phyloP scores from a whole-genome alignment of 179 eudicot genomes.

The Camellia oleifera region DNA sequence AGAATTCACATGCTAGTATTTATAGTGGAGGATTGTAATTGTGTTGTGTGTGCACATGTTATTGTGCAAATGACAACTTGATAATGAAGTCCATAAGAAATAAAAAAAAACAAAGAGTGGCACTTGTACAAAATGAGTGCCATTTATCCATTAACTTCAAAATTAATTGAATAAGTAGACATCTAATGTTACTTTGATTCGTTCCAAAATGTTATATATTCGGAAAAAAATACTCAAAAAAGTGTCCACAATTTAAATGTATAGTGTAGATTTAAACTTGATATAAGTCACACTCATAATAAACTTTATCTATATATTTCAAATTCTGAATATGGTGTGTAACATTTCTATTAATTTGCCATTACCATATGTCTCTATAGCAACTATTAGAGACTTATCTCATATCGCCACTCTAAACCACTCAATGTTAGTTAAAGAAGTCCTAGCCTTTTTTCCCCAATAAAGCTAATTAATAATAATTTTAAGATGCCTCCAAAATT shows the following conservation, averaged over 20 bases:
- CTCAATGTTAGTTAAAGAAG: too few relatives aligned
- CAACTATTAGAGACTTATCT: background rate
- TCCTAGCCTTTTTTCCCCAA: too few relatives aligned
- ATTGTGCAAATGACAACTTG: background rate
- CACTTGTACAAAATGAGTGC: background rate
- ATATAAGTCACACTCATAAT: too few relatives aligned
- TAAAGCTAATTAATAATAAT: too few relatives aligned
- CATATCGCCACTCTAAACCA: too few relatives aligned
- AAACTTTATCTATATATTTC: too few relatives aligned
- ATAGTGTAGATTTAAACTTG: too few relatives aligned
- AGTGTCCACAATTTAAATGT: too few relatives aligned
- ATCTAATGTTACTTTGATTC: background rate
- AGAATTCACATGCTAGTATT: slow-evolving; percentile 22
- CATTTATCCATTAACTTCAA: background rate
- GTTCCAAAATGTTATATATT: too few relatives aligned
- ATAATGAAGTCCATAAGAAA: slow-evolving; percentile 11
- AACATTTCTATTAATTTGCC: background rate
- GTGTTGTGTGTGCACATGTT: background rate
- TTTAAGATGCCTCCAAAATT: too few relatives aligned
- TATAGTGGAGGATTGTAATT: slow-evolving; percentile 5
- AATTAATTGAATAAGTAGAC: background rate
- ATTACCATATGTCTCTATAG: background rate
- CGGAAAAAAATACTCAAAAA: too few relatives aligned
- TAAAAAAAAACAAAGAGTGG: background rate
- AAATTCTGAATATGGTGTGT: too few relatives aligned